These are phyloP conservation scores for Volvariella volvacea DNA, from an alignment of 1,284 basidiomycete genomes.

Conservation along the genomic window DNA sequence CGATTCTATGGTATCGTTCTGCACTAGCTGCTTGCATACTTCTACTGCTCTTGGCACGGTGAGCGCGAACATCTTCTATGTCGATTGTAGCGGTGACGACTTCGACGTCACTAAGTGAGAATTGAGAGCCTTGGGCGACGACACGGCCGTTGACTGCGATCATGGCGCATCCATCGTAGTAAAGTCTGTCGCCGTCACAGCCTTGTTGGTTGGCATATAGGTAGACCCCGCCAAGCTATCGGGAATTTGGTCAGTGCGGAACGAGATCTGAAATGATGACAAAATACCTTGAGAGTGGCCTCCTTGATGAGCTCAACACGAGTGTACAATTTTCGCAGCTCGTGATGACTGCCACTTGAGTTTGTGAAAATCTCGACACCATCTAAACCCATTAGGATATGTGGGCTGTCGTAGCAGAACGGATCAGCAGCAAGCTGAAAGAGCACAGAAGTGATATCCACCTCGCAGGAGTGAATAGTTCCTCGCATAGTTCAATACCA, in stretches of 20 bases:
- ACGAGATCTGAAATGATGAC: slow-evolving; percentile 3
- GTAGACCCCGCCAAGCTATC: slow-evolving; percentile 94
- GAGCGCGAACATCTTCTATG: slow-evolving; percentile 89
- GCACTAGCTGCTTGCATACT: slow-evolving; percentile 85
- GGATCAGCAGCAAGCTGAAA: not conserved
- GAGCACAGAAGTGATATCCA: slow-evolving; percentile 20
- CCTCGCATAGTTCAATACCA: slow-evolving; percentile 95
- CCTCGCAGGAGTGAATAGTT: slow-evolving; percentile 95
- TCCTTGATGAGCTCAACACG: slow-evolving; percentile 95
- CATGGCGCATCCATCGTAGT: slow-evolving; percentile 96
- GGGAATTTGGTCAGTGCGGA: slow-evolving; percentile 1
- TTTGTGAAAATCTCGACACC: slow-evolving; percentile 99
- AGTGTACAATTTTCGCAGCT: slow-evolving; percentile 88
- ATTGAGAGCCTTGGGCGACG: slow-evolving; percentile 93
- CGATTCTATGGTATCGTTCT: slow-evolving; percentile 71
- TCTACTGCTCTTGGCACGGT: slow-evolving; percentile 75
- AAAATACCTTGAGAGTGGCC: slow-evolving; percentile 82
- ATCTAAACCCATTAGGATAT: slow-evolving; percentile 94
- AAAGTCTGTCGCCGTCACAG: slow-evolving; percentile 95
- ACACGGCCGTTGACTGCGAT: slow-evolving; percentile 93
- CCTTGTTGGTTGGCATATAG: slow-evolving; percentile 99
- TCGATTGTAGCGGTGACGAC: slow-evolving; percentile 95
- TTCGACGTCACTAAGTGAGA: slow-evolving; percentile 93
- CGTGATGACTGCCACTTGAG: slow-evolving; percentile 95
- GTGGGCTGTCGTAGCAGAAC: slow-evolving; percentile 54